Percentiles rank a stretch among this genome's conserved stretches.
Evolutionary conservation across 2,329 filamentous ascomycete genomes (phyloP).

Genomic region (Diaporthe citri): DNA sequence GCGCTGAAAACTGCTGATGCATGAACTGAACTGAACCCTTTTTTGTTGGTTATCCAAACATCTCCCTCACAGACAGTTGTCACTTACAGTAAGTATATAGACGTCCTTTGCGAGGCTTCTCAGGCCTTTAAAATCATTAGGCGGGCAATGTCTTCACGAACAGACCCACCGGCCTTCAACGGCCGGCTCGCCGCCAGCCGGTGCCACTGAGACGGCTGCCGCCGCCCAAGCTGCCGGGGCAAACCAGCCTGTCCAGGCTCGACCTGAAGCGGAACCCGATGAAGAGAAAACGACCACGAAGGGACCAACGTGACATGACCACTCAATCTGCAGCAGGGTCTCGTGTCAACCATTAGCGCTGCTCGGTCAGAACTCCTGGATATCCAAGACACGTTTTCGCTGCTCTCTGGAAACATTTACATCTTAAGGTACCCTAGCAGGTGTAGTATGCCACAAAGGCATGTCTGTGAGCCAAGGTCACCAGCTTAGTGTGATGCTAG

Average conservation of each 20-base stretch:
- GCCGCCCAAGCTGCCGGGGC: background rate
- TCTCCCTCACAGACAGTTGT: background rate
- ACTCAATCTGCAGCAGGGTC: too few relatives aligned
- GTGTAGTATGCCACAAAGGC: background rate
- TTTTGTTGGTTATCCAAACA: background rate
- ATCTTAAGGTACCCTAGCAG: background rate
- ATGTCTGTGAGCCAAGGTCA: background rate
- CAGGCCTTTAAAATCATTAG: background rate
- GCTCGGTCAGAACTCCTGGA: background rate
- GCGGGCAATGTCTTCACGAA: background rate
- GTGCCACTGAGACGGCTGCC: background rate
- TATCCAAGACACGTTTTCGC: background rate
- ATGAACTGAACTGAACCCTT: background rate
- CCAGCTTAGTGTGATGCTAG: background rate
- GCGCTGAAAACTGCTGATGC: background rate
- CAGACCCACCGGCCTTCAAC: background rate
- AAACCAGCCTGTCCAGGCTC: background rate
- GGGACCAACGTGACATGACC: background rate
- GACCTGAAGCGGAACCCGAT: background rate
- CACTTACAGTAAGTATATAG: background rate
- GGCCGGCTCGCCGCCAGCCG: background rate
- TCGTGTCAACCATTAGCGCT: background rate
- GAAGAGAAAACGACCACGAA: constrained; percentile 19
- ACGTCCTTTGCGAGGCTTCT: background rate
- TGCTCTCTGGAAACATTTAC: background rate